A percentile compares a stretch with the other conserved stretches of the same genome.
Conservation (phyloP, 352 stramenopile genomes). For the Globisporangium echinulatum region DNA sequence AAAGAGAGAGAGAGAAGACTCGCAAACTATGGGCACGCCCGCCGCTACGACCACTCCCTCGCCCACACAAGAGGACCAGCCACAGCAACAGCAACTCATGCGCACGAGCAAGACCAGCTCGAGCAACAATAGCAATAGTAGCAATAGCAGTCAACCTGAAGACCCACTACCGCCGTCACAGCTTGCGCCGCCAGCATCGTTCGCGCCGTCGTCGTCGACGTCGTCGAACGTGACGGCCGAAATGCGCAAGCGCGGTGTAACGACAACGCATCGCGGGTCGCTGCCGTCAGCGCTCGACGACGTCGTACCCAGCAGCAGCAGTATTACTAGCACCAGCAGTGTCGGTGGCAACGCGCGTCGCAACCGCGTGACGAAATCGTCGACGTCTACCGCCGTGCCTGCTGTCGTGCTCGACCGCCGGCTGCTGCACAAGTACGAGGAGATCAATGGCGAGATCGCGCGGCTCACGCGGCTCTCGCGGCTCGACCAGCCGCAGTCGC, state of each 20-base stretch:
- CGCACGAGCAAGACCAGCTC: neutral
- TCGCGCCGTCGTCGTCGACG: conserved; percentile 5
- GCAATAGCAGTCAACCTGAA: neutral
- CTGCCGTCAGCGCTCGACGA: conserved; percentile 10
- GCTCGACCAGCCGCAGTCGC: conserved; percentile 20
- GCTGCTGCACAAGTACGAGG: conserved; percentile 66
- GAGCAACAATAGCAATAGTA: neutral
- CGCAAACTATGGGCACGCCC: conserved; percentile 3
- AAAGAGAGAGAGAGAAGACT: neutral
- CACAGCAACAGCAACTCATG: neutral
- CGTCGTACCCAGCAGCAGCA: neutral
- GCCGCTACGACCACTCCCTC: conserved; percentile 1
- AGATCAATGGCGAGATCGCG: conserved; percentile 73
- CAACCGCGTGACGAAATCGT: neutral
- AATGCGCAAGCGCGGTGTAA: conserved; percentile 11
- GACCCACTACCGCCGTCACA: conserved; percentile 37
- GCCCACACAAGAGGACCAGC: conserved; percentile 3
- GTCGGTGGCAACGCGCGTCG: neutral
- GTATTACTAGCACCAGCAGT: neutral
- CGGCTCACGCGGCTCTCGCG: conserved; percentile 59
- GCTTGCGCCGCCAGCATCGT: conserved; percentile 25
- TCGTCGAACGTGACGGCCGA: conserved; percentile 12
- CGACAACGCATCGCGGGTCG: conserved; percentile 8
- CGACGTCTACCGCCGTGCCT: neutral
- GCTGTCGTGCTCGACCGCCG: conserved; percentile 50